These are phyloP conservation scores for Saccharomyces mikatae DNA, from an alignment of 805 yeast species.

Conservation along the genomic window DNA sequence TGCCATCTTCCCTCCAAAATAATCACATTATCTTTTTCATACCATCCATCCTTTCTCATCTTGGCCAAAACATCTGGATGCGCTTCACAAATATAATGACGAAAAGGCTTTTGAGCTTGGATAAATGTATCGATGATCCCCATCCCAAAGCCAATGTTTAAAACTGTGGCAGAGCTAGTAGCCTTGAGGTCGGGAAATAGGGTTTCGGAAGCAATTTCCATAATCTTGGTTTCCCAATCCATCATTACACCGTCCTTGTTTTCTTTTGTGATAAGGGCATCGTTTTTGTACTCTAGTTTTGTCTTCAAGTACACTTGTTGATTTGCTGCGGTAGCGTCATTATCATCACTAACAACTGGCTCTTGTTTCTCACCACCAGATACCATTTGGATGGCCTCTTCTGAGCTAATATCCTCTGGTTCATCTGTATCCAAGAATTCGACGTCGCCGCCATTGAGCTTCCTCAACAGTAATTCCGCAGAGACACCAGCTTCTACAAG, in stretches of 20 bases:
- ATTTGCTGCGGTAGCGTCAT: constrained; percentile 57
- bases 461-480: constrained; percentile 74
- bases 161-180: constrained; percentile 38
- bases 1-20: constrained; percentile 91
- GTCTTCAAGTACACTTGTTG: constrained; percentile 59
- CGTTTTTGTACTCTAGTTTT: constrained; percentile 54
- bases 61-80: constrained; percentile 82
- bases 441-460: constrained; percentile 54
- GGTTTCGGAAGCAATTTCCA: constrained; percentile 73
- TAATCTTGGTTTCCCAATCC: constrained; percentile 86
- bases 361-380: neutral
- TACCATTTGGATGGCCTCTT: constrained; percentile 1
- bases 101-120: constrained; percentile 35
- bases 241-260: constrained; percentile 90
- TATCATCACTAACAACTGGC: constrained; percentile 31
- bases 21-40: constrained; percentile 59
- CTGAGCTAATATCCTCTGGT: constrained; percentile 25
- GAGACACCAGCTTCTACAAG: constrained; percentile 81
- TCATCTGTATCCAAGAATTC: constrained; percentile 45
- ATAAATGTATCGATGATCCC: constrained; percentile 86
- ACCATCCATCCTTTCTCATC: constrained; percentile 74
- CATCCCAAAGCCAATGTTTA: constrained; percentile 95
- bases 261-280: constrained; percentile 64
- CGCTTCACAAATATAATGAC: constrained; percentile 86
- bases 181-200: constrained; percentile 40